Conservation (phyloP, 163 green algal genomes). For the Chlorella variabilis region DNA sequence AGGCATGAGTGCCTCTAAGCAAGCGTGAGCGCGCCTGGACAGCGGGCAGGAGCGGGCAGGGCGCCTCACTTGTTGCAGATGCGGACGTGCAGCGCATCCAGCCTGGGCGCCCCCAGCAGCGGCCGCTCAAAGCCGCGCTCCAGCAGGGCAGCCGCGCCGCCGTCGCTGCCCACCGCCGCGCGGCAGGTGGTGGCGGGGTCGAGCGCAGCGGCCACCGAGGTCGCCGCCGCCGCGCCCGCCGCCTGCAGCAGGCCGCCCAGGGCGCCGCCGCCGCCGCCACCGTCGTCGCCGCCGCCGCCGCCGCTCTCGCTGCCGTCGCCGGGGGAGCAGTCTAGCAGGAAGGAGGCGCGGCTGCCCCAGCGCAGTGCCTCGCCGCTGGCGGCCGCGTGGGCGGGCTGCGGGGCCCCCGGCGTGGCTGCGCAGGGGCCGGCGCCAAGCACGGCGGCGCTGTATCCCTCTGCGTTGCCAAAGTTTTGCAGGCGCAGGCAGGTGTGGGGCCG, state of each 20-base stretch:
- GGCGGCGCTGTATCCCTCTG: conserved; percentile 18
- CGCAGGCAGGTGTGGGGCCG: conserved; percentile 3
- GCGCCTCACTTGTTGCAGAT: conserved; percentile 35
- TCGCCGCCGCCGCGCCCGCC: background rate
- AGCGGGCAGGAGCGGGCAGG: background rate
- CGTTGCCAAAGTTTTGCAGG: conserved; percentile 42
- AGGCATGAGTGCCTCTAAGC: no score
- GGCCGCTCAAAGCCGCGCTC: background rate
- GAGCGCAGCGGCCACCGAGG: background rate
- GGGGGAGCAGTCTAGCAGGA: conserved; percentile 30
- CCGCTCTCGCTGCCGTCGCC: no score
- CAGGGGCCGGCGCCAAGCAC: conserved; percentile 8
- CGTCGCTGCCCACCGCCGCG: background rate
- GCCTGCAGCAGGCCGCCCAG: background rate
- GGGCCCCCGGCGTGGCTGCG: background rate
- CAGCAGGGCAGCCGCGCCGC: background rate
- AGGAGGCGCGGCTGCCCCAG: conserved; percentile 2
- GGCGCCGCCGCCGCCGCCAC: background rate
- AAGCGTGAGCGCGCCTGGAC: no score
- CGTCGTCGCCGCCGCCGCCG: no score
- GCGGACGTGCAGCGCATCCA: conserved; percentile 28
- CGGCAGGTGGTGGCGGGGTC: background rate
- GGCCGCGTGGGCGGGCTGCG: background rate
- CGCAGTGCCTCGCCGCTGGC: background rate
- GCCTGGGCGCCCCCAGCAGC: background rate